A percentile compares a stretch with the other conserved stretches of the same genome.
Evolutionary conservation across 108 stramenopile genomes (phyloP).

Genomic region (Nitzschia sp.): DNA sequence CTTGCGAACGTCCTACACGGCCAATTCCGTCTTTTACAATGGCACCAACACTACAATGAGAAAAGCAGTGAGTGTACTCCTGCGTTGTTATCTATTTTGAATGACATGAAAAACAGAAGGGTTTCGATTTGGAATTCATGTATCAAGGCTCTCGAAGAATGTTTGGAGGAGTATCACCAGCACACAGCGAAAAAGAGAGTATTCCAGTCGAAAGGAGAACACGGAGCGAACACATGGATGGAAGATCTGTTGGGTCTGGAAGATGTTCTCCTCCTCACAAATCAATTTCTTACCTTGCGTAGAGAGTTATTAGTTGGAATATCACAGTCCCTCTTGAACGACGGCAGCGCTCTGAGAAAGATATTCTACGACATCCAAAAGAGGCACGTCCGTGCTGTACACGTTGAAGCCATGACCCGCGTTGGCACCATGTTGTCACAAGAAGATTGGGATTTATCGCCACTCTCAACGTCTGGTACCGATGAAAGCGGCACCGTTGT

Average conservation of each 20-base stretch:
- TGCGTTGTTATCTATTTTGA: not conserved
- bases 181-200: conserved; percentile 29
- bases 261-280: conserved; percentile 29
- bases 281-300: conserved; percentile 34
- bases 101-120: conserved; percentile 6
- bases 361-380: conserved; percentile 7
- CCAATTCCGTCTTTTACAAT: conserved; percentile 19
- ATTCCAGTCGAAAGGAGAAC: conserved; percentile 16
- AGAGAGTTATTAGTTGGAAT: conserved; percentile 13
- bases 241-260: conserved; percentile 39
- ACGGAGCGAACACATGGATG: conserved; percentile 34
- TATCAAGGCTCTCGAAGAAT: conserved; percentile 35
- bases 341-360: conserved; percentile 20
- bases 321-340: conserved; percentile 19
- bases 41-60: conserved; percentile 25
- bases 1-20: conserved; percentile 33
- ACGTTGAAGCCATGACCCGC: conserved; percentile 76
- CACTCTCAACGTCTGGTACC: conserved; percentile 16
- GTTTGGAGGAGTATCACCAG: conserved; percentile 47
- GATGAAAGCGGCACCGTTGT: not conserved
- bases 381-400: conserved; percentile 59
- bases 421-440: conserved; percentile 54
- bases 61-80: not conserved
- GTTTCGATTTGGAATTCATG: conserved; percentile 35
- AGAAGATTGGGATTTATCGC: conserved; percentile 62